Conservation (phyloP, 495 filamentous ascomycete species). For the Chaetomidium leptoderma region DNA sequence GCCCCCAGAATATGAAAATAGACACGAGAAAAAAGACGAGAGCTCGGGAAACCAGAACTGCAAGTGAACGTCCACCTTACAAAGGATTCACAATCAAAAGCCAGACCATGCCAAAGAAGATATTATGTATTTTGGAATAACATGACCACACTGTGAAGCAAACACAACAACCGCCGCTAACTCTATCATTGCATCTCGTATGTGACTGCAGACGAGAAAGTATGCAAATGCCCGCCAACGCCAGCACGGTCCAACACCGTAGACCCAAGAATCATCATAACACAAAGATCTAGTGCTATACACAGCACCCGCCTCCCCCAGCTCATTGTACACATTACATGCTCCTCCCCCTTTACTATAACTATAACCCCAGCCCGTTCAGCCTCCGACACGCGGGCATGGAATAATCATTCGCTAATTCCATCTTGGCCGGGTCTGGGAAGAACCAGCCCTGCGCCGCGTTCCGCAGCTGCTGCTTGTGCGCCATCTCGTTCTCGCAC, state of each 20-base stretch:
- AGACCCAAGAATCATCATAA: neutral
- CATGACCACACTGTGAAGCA: no score
- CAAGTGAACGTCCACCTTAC: no score
- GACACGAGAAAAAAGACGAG: no score
- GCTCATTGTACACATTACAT: neutral
- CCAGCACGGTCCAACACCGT: neutral
- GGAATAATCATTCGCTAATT: conserved; percentile 37
- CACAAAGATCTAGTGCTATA: conserved; percentile 1
- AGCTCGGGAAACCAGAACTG: no score
- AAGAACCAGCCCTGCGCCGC: conserved; percentile 89
- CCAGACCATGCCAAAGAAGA: no score
- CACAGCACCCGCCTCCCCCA: neutral
- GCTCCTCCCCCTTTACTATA: neutral
- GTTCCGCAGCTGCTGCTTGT: conserved; percentile 61
- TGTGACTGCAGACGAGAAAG: neutral
- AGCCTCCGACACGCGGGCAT: conserved; percentile 41
- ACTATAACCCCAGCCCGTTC: conserved; percentile 21
- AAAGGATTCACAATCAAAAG: no score
- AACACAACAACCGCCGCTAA: neutral
- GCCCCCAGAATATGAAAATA: no score
- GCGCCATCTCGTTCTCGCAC: conserved; percentile 66
- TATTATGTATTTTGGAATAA: no score
- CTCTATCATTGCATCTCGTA: neutral
- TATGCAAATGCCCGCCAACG: conserved; percentile 14
- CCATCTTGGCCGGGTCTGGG: conserved; percentile 71